These are phyloP conservation scores for Boletus sp. DNA, from an alignment of 768 basidiomycete species.

Conservation along the genomic window DNA sequence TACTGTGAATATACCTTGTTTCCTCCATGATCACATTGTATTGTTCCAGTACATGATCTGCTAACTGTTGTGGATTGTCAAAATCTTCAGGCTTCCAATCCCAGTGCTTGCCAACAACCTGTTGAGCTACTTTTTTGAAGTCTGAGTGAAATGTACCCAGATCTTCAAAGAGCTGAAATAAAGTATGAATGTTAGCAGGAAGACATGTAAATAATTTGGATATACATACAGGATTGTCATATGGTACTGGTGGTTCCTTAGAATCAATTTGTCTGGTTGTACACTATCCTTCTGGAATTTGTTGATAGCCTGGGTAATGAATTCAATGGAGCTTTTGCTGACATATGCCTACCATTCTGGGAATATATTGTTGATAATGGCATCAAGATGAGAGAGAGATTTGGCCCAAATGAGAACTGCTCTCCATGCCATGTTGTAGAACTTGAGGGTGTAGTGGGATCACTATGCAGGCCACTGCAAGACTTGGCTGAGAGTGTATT, in stretches of 20 bases:
- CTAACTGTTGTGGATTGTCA: background rate
- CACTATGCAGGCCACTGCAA: background rate
- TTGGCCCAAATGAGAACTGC: background rate
- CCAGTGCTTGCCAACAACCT: background rate
- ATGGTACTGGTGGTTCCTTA: background rate
- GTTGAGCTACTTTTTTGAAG: background rate
- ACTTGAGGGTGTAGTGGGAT: background rate
- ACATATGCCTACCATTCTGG: background rate
- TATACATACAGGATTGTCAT: background rate
- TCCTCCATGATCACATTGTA: background rate
- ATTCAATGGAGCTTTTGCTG: background rate
- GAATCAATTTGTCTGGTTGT: background rate
- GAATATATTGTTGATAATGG: background rate
- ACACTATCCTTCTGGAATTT: background rate
- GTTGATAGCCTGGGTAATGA: background rate
- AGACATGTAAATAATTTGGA: background rate
- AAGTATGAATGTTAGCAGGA: background rate
- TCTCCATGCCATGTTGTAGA: background rate
- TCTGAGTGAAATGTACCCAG: background rate
- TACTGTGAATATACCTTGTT: background rate
- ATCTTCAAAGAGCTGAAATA: background rate
- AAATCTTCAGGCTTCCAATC: background rate
- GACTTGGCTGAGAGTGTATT: background rate
- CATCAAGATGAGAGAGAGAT: background rate
- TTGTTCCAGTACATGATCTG: background rate